Evolutionary conservation across 2,329 filamentous ascomycete genomes (phyloP).

Genomic region (Grosmannia huntii): DNA sequence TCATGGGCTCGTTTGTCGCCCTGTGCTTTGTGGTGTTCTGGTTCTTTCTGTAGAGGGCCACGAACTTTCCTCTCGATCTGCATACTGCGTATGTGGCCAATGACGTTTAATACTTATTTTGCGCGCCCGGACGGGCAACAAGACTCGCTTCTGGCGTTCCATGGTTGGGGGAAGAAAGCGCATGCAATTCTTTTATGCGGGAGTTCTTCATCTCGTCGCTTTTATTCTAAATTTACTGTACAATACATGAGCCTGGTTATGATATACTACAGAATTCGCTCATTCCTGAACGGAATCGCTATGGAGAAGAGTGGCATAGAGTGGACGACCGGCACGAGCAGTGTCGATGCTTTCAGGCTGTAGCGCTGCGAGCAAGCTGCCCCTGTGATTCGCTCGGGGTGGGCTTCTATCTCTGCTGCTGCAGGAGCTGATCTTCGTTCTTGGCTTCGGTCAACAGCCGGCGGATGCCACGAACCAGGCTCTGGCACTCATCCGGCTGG

Average conservation of each 20-base stretch:
- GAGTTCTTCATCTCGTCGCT: background rate
- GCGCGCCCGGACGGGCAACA: background rate
- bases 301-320: background rate
- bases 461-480: slow-evolving; percentile 50
- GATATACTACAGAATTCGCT: background rate
- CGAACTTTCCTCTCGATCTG: background rate
- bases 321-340: background rate
- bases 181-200: background rate
- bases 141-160: background rate
- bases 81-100: background rate
- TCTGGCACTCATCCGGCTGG: slow-evolving; percentile 51
- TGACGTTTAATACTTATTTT: background rate
- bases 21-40: slow-evolving; percentile 82
- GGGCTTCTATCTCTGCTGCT: background rate
- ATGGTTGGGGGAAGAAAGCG: background rate
- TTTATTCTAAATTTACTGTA: background rate
- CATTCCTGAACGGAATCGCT: background rate
- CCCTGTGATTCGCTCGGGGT: background rate
- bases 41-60: slow-evolving; percentile 48
- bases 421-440: background rate
- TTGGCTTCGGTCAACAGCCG: slow-evolving; percentile 36
- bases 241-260: background rate
- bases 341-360: background rate
- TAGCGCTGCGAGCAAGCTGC: background rate
- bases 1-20: slow-evolving; percentile 82